Conservation (phyloP, 2,329 filamentous ascomycete genomes). For the Colletotrichum sp. region DNA sequence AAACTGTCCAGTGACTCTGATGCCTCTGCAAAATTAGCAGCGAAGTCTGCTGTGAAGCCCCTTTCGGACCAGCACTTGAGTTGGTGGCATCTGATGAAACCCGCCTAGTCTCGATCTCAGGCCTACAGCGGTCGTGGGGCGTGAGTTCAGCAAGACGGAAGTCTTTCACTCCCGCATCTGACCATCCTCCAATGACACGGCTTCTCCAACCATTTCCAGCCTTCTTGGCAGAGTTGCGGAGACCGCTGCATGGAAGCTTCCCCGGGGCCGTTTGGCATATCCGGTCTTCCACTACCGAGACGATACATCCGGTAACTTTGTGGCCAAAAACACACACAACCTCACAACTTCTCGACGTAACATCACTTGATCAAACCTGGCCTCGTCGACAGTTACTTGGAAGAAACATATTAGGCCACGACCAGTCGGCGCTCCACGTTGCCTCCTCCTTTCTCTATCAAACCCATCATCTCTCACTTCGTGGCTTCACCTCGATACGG, state of each 20-base stretch:
- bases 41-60: constrained; percentile 43
- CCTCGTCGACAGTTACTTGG: not conserved
- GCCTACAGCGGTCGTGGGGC: not conserved
- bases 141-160: not conserved
- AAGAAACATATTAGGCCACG: constrained; percentile 2
- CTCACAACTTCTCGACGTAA: not conserved
- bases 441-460: constrained; percentile 10
- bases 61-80: constrained; percentile 37
- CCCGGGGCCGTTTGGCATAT: constrained; percentile 26
- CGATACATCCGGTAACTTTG: constrained; percentile 16
- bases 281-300: constrained; percentile 21
- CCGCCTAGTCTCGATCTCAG: constrained; percentile 38
- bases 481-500: constrained; percentile 39
- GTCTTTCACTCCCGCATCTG: not conserved
- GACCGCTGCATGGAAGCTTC: constrained; percentile 15
- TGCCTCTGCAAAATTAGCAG: constrained; percentile 37
- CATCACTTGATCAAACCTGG: not conserved
- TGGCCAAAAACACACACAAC: not conserved
- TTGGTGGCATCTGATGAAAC: constrained; percentile 45
- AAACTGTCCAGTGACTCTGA: constrained; percentile 37
- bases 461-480: constrained; percentile 44
- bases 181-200: not conserved
- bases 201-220: not conserved
- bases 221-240: constrained; percentile 6
- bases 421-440: constrained; percentile 1